Evolutionary conservation across 1,139 yeast species (phyloP).

Genomic region (Meyerozyma carpophila): DNA sequence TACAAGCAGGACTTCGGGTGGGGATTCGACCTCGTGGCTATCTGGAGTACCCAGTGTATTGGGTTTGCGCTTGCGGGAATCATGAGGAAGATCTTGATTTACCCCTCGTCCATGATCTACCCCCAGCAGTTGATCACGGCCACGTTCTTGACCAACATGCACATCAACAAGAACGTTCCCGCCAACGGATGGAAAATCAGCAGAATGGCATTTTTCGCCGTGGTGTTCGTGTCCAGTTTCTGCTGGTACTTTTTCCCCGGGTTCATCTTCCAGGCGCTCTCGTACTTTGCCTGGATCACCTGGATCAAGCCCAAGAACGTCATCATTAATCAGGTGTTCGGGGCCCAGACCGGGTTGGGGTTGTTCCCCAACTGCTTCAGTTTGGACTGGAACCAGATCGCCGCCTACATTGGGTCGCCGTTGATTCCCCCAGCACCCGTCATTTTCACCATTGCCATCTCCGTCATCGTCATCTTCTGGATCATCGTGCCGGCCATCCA

Average conservation of each 20-base stretch:
- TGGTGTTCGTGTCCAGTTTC: slow-evolving; percentile 23
- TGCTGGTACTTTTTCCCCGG: slow-evolving; percentile 43
- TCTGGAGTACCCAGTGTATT: slow-evolving; percentile 53
- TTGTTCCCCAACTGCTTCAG: slow-evolving; percentile 43
- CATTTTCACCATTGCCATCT: slow-evolving; percentile 40
- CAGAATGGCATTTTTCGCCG: slow-evolving; percentile 27
- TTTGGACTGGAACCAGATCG: slow-evolving; percentile 41
- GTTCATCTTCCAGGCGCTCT: slow-evolving; percentile 18
- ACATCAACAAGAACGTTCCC: slow-evolving; percentile 52
- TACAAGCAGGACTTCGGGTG: slow-evolving; percentile 44
- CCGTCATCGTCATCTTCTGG: slow-evolving; percentile 33
- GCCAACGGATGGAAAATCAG: slow-evolving; percentile 41
- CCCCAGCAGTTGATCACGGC: slow-evolving; percentile 49
- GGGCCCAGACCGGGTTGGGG: slow-evolving; percentile 56
- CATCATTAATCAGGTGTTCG: slow-evolving; percentile 57
- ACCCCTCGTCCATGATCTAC: slow-evolving; percentile 65
- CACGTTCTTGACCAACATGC: slow-evolving; percentile 54
- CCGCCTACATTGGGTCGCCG: slow-evolving; percentile 59
- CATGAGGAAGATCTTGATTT: slow-evolving; percentile 50
- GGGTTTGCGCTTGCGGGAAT: slow-evolving; percentile 66
- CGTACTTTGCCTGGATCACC: slow-evolving; percentile 24
- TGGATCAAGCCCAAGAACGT: slow-evolving; percentile 34
- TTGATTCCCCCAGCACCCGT: slow-evolving; percentile 63
- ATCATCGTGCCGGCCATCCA: slow-evolving; percentile 36
- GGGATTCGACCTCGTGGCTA: slow-evolving; percentile 48